phyloP scores from a whole-genome alignment of 2,329 filamentous ascomycete species.

The Polytolypa hystricis region DNA sequence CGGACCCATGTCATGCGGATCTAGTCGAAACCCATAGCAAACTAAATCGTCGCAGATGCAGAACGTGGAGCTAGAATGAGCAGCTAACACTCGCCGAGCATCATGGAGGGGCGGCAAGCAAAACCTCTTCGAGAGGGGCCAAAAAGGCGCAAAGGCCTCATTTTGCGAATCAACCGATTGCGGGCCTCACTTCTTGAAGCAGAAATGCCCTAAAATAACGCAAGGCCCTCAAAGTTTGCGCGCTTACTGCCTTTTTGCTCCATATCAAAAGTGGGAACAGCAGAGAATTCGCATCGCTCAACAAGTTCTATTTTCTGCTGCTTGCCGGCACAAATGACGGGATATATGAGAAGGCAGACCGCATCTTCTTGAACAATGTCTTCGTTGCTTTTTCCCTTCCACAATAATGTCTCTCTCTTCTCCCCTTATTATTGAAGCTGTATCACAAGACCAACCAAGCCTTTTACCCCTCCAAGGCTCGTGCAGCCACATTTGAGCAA shows the following conservation, averaged over 20 bases:
- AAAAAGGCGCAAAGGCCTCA: neutral
- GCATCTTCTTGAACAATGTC: too few species aligned
- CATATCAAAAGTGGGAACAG: neutral
- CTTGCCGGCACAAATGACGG: neutral
- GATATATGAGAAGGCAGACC: too few species aligned
- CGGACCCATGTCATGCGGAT: neutral
- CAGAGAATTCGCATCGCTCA: neutral
- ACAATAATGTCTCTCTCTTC: neutral
- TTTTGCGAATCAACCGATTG: slow-evolving; percentile 4
- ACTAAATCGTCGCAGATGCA: neutral
- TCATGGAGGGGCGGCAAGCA: slow-evolving; percentile 1
- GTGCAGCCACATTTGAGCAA: too few species aligned
- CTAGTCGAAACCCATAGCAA: neutral
- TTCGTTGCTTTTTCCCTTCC: neutral
- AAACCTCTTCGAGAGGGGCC: too few species aligned
- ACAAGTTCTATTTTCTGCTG: neutral
- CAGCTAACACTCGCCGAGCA: neutral
- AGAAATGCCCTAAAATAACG: neutral
- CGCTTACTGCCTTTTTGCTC: neutral
- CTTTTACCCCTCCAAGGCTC: too few species aligned
- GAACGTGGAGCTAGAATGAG: slow-evolving; percentile 2
- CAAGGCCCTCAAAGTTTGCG: neutral
- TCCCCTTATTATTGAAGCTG: too few species aligned
- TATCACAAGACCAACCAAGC: too few species aligned
- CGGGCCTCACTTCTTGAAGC: slow-evolving; percentile 1